These are phyloP conservation scores for Lactarius trivialis DNA, from an alignment of 768 basidiomycete species.

Conservation along the genomic window DNA sequence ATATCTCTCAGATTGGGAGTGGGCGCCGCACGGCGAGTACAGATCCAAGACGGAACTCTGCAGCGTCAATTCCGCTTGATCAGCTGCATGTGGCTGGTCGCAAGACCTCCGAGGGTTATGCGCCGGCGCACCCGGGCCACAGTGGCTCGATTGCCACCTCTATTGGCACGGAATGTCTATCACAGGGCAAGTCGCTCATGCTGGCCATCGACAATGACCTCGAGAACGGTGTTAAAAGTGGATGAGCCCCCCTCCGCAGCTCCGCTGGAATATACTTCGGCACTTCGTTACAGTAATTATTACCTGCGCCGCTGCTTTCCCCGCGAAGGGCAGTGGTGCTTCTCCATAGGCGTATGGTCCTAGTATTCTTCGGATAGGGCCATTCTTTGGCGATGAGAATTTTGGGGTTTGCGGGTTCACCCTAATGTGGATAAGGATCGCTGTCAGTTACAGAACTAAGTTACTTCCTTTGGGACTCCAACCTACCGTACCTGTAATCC, in stretches of 20 bases:
- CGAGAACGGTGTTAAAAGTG: too few species aligned
- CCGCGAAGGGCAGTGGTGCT: neutral
- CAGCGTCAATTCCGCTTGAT: neutral
- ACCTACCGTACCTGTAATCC: too few species aligned
- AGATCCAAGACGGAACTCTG: neutral
- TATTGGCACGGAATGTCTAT: too few species aligned
- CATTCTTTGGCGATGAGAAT: neutral
- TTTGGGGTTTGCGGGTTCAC: neutral
- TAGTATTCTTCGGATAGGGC: neutral
- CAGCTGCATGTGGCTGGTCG: conserved; percentile 3
- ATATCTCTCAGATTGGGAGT: neutral
- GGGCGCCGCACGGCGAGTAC: neutral
- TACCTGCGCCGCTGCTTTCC: neutral
- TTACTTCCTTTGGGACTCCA: too few species aligned
- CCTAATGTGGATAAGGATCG: neutral
- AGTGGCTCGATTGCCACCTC: too few species aligned
- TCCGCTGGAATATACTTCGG: neutral
- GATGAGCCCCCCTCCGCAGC: too few species aligned
- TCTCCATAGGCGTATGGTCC: too few species aligned
- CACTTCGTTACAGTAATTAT: neutral
- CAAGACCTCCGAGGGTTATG: neutral
- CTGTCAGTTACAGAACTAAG: too few species aligned
- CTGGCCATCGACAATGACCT: too few species aligned
- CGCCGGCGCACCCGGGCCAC: too few species aligned
- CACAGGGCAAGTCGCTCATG: too few species aligned